Evolutionary conservation across 1,139 yeast species (phyloP).

Genomic region (Yamadazyma siamensis): DNA sequence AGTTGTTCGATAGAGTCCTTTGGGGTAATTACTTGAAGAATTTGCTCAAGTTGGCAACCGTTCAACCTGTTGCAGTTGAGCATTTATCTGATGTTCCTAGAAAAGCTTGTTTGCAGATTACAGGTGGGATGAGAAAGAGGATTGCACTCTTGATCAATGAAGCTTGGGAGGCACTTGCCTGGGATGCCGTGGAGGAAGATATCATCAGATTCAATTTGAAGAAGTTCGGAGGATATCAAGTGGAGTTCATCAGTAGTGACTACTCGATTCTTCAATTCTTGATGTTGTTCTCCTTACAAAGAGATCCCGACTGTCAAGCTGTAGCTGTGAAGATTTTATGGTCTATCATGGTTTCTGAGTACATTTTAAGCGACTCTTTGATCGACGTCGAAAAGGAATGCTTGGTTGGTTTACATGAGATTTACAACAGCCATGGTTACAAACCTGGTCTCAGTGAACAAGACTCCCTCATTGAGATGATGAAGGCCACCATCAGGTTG

Average conservation of each 20-base stretch:
- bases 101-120: slow-evolving; percentile 63
- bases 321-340: slow-evolving; percentile 70
- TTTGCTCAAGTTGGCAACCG: slow-evolving; percentile 50
- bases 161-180: slow-evolving; percentile 74
- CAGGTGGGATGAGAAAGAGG: slow-evolving; percentile 62
- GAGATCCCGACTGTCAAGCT: slow-evolving; percentile 58
- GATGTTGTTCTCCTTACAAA: slow-evolving; percentile 66
- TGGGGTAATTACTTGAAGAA: slow-evolving; percentile 68
- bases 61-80: slow-evolving; percentile 59
- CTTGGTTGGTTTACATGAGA: slow-evolving; percentile 59
- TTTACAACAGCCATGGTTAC: slow-evolving; percentile 55
- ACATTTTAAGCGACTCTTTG: slow-evolving; percentile 56
- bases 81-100: slow-evolving; percentile 70
- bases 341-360: slow-evolving; percentile 68
- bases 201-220: slow-evolving; percentile 57
- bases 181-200: slow-evolving; percentile 63
- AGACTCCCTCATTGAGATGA: slow-evolving; percentile 46
- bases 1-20: slow-evolving; percentile 47
- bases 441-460: slow-evolving; percentile 59
- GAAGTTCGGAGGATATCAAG: slow-evolving; percentile 71
- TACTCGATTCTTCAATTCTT: slow-evolving; percentile 63
- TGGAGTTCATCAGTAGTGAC: slow-evolving; percentile 57
- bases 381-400: slow-evolving; percentile 64
- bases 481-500: slow-evolving; percentile 50
- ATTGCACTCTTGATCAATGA: slow-evolving; percentile 54